Conservation (phyloP, 768 basidiomycete genomes). For the Macrolepiota albuminosa region DNA sequence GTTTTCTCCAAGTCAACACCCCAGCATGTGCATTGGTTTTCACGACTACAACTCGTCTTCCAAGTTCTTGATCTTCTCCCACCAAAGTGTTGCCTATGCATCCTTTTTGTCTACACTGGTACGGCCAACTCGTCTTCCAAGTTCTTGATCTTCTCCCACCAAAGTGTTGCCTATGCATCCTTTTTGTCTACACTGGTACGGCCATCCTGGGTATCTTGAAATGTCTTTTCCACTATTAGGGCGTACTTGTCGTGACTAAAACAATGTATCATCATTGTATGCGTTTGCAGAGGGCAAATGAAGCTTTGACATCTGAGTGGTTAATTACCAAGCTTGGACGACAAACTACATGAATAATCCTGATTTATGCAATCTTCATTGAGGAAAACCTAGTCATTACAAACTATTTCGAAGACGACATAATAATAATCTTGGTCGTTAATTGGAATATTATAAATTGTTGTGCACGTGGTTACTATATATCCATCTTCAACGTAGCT, state of each 20-base stretch:
- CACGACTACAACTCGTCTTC: background rate
- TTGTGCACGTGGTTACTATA: no score
- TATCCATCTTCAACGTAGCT: no score
- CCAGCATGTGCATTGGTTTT: no score
- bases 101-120: slow-evolving; percentile 4
- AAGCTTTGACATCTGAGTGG: slow-evolving; percentile 3
- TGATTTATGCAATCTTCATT: no score
- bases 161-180: slow-evolving; percentile 2
- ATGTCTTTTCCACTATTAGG: background rate
- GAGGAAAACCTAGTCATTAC: no score
- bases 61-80: slow-evolving; percentile 1
- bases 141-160: slow-evolving; percentile 1
- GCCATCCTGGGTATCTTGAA: slow-evolving; percentile 5
- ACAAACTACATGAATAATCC: no score
- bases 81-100: slow-evolving; percentile 1
- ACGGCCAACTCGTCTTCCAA: background rate
- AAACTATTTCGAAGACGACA: no score
- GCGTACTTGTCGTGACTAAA: slow-evolving; percentile 3
- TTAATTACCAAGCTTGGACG: background rate
- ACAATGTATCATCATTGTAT: slow-evolving; percentile 7
- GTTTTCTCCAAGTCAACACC: no score
- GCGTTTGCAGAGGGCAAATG: slow-evolving; percentile 10
- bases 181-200: slow-evolving; percentile 1
- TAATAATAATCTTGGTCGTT: no score
- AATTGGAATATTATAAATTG: no score